These are phyloP conservation scores for Oryza officinalis DNA, from an alignment of 176 grass and related monocot species.

Conservation along the genomic window DNA sequence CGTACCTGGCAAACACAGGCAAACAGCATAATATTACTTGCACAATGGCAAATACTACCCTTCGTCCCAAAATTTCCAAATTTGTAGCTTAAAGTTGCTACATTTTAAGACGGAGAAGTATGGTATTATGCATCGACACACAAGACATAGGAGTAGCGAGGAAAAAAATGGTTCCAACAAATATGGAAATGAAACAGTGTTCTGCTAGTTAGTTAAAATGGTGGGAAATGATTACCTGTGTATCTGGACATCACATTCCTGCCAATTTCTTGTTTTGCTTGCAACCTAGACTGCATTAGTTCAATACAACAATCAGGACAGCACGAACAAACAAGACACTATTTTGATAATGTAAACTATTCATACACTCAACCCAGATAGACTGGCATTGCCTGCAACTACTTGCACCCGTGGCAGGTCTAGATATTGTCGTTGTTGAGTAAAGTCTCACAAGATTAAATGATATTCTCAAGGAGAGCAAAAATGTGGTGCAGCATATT, in stretches of 20 bases:
- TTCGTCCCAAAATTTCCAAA: too few relatives aligned
- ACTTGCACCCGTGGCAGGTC: background rate
- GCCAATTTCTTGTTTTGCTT: constrained; percentile 99
- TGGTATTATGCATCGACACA: too few relatives aligned
- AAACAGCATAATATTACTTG: background rate
- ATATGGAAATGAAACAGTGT: too few relatives aligned
- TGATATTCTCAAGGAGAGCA: background rate
- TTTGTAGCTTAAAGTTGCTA: too few relatives aligned
- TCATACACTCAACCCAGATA: background rate
- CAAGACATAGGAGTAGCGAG: background rate
- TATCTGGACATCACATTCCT: constrained; percentile 83
- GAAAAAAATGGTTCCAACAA: background rate
- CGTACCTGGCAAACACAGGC: constrained; percentile 61
- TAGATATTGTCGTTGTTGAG: too few relatives aligned
- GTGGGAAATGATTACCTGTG: constrained; percentile 23
- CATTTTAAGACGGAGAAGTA: too few relatives aligned
- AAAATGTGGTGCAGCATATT: background rate
- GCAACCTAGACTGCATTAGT: constrained; percentile 90
- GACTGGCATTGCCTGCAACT: background rate
- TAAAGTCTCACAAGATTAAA: background rate
- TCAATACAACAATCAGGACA: constrained; percentile 38
- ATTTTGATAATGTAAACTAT: background rate
- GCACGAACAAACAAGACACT: background rate
- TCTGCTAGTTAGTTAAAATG: too few relatives aligned
- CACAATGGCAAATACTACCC: background rate